Percentiles rank a stretch among this genome's conserved stretches.
Evolutionary conservation across 108 stramenopile species (phyloP).

Genomic region (Parietichytrium sp.): DNA sequence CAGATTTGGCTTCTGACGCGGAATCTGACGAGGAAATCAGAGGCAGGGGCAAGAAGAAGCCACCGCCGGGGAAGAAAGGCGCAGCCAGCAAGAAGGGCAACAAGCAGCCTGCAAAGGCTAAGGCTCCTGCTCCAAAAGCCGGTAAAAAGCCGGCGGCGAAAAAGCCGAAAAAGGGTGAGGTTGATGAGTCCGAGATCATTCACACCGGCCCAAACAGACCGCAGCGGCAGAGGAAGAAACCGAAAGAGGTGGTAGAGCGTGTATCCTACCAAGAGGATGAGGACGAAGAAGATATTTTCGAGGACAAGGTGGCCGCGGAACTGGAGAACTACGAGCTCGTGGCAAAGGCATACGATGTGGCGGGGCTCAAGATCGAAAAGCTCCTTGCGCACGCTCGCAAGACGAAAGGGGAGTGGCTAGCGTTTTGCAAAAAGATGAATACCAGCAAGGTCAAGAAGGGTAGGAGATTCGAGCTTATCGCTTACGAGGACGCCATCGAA

Average conservation of each 20-base stretch:
- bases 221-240: not conserved
- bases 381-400: constrained; percentile 8
- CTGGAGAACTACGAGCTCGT: not conserved
- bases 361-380: not conserved
- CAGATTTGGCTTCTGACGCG: not conserved
- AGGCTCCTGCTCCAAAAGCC: not conserved
- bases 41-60: too few species aligned
- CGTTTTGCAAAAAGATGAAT: not conserved
- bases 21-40: not conserved
- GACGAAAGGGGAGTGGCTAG: constrained; percentile 8
- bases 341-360: not conserved
- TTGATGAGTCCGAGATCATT: not conserved
- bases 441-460: not conserved
- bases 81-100: not conserved
- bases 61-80: not conserved
- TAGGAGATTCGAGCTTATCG: not conserved
- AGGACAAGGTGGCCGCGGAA: not conserved
- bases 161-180: not conserved
- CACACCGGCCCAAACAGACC: not conserved
- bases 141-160: not conserved
- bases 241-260: not conserved
- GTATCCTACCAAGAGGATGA: not conserved
- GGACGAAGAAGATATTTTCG: not conserved
- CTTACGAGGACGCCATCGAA: not conserved
- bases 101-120: not conserved